These are phyloP conservation scores for Xylaria scruposa DNA, from an alignment of 495 filamentous ascomycete genomes.

Conservation along the genomic window DNA sequence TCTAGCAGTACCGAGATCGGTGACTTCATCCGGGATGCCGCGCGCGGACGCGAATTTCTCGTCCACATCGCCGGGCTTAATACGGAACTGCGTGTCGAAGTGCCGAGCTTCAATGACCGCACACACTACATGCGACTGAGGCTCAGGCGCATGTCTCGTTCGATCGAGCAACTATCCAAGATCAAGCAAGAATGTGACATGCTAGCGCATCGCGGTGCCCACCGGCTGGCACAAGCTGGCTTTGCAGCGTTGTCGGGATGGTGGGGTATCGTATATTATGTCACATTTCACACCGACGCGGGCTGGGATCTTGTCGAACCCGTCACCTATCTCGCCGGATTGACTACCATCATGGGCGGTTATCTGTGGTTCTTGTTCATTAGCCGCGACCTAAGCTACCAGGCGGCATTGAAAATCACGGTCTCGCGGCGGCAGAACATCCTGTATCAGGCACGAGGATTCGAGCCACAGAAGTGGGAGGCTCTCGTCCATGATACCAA, in stretches of 20 bases:
- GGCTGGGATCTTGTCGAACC: slow-evolving; percentile 96
- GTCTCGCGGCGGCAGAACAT: slow-evolving; percentile 77
- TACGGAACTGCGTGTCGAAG: slow-evolving; percentile 73
- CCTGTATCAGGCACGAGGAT: slow-evolving; percentile 75
- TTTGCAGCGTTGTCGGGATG: slow-evolving; percentile 73
- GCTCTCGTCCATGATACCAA: slow-evolving; percentile 82
- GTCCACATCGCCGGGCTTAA: slow-evolving; percentile 79
- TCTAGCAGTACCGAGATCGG: slow-evolving; percentile 87
- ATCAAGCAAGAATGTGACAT: slow-evolving; percentile 85
- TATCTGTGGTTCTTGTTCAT: slow-evolving; percentile 96
- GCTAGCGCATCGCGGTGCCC: slow-evolving; percentile 75
- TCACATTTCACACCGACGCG: slow-evolving; percentile 78
- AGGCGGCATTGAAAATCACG: slow-evolving; percentile 83
- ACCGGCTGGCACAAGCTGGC: slow-evolving; percentile 80
- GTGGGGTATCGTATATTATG: slow-evolving; percentile 80
- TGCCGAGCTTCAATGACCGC: slow-evolving; percentile 87
- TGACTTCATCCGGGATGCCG: slow-evolving; percentile 93
- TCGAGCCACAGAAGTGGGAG: slow-evolving; percentile 81
- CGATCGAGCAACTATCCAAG: slow-evolving; percentile 68
- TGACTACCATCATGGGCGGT: slow-evolving; percentile 83
- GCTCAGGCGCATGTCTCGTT: slow-evolving; percentile 71
- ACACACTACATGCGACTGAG: slow-evolving; percentile 84
- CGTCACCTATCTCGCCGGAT: slow-evolving; percentile 83
- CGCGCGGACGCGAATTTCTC: slow-evolving; percentile 81
- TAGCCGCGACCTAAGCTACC: slow-evolving; percentile 87